These are phyloP conservation scores for Xylariales sp. DNA, from an alignment of 2,329 filamentous ascomycete species.

Conservation along the genomic window DNA sequence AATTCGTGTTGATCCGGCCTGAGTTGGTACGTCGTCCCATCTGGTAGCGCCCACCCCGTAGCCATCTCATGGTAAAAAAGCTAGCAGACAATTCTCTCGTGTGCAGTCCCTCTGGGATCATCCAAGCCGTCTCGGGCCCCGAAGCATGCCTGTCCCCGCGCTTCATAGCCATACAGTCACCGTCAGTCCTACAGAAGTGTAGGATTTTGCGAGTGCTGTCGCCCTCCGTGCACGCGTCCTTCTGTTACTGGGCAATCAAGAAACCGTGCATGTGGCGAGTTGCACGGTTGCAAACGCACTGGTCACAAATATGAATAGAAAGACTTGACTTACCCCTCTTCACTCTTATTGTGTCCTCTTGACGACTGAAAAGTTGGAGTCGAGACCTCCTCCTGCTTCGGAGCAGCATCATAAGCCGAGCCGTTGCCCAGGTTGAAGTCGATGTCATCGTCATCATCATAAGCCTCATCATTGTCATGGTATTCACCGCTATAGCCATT, in stretches of 20 bases:
- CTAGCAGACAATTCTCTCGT: conserved; percentile 19
- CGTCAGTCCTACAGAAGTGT: neutral
- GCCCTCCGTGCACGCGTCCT: too few relatives aligned
- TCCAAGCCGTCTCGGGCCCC: neutral
- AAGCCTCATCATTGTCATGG: conserved; percentile 33
- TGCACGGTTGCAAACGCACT: neutral
- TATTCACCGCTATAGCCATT: conserved; percentile 35
- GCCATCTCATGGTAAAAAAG: conserved; percentile 16
- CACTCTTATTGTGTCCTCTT: conserved; percentile 70
- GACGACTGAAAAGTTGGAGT: conserved; percentile 24
- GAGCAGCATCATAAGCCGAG: conserved; percentile 23
- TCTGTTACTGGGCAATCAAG: too few relatives aligned
- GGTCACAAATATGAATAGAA: conserved; percentile 15
- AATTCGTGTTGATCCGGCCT: conserved; percentile 19
- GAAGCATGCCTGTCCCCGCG: conserved; percentile 2
- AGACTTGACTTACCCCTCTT: conserved; percentile 75
- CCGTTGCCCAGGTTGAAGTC: conserved; percentile 53
- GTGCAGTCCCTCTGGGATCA: conserved; percentile 15
- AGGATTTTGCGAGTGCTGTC: neutral
- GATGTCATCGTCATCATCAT: conserved; percentile 53
- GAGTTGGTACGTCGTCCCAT: conserved; percentile 21
- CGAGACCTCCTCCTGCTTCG: conserved; percentile 27
- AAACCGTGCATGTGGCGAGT: neutral
- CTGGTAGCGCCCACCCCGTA: conserved; percentile 19
- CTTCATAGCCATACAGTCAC: conserved; percentile 4